Percentiles rank a stretch among this genome's conserved stretches.
Conservation (phyloP, 768 basidiomycete genomes). For the Leccinum disarticulatum region DNA sequence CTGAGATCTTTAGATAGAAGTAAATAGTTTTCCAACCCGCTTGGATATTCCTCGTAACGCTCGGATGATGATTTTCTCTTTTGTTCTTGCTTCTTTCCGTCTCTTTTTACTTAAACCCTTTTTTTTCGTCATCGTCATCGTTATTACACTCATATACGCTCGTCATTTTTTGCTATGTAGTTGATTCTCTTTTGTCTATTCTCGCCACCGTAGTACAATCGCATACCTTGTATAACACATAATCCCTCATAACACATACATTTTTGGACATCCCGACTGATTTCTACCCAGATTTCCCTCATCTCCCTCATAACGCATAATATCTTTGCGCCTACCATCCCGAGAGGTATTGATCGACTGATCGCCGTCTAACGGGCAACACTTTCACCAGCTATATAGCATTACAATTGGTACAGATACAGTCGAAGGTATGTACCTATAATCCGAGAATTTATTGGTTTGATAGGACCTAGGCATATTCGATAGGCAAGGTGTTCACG, state of each 20-base stretch:
- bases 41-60: too few relatives aligned
- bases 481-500: too few relatives aligned
- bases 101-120: neutral
- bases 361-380: too few relatives aligned
- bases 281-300: neutral
- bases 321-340: too few relatives aligned
- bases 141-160: constrained; percentile 19
- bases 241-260: neutral
- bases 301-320: neutral
- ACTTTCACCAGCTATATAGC: too few relatives aligned
- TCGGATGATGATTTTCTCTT: neutral
- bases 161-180: constrained; percentile 7
- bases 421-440: too few relatives aligned
- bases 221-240: neutral
- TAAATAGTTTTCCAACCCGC: too few relatives aligned
- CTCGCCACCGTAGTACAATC: neutral
- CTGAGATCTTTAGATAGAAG: too few relatives aligned
- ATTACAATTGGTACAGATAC: too few relatives aligned
- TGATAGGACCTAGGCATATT: too few relatives aligned
- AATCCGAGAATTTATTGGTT: too few relatives aligned
- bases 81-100: neutral
- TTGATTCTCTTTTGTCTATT: neutral
- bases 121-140: neutral
- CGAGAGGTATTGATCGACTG: too few relatives aligned
- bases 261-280: neutral